phyloP scores from a whole-genome alignment of 495 filamentous ascomycete genomes.

The Stereocaulon alpinum region DNA sequence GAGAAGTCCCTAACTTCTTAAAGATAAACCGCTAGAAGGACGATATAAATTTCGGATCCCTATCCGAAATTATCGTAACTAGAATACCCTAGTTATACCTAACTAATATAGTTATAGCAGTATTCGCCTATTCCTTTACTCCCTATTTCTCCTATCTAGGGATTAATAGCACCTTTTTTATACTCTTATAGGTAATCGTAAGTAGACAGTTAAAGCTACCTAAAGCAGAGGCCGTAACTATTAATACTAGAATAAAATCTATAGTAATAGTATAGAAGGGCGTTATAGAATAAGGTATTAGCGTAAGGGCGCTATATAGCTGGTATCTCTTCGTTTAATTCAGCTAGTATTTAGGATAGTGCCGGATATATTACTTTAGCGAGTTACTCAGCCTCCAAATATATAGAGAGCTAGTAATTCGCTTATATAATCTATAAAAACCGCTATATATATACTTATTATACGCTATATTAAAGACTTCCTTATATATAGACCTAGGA shows the following conservation, averaged over 20 bases:
- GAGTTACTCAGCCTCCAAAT: too few species aligned
- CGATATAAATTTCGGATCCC: too few species aligned
- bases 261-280: too few species aligned
- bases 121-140: background rate
- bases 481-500: too few species aligned
- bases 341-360: conserved; percentile 11
- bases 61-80: too few species aligned
- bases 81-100: too few species aligned
- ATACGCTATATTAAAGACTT: too few species aligned
- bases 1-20: background rate
- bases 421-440: too few species aligned
- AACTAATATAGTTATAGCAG: background rate
- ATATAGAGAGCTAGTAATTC: too few species aligned
- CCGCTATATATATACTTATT: too few species aligned
- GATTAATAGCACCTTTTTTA: too few species aligned
- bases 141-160: background rate
- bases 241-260: conserved; percentile 16
- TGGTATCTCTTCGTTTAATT: background rate
- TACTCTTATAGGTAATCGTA: conserved; percentile 12
- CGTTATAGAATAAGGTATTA: background rate
- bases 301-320: conserved; percentile 2
- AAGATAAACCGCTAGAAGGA: too few species aligned
- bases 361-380: conserved; percentile 12
- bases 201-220: background rate
- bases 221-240: background rate